Evolutionary conservation across 257 asterid genomes (phyloP).

Genomic region (Gentiana straminea): DNA sequence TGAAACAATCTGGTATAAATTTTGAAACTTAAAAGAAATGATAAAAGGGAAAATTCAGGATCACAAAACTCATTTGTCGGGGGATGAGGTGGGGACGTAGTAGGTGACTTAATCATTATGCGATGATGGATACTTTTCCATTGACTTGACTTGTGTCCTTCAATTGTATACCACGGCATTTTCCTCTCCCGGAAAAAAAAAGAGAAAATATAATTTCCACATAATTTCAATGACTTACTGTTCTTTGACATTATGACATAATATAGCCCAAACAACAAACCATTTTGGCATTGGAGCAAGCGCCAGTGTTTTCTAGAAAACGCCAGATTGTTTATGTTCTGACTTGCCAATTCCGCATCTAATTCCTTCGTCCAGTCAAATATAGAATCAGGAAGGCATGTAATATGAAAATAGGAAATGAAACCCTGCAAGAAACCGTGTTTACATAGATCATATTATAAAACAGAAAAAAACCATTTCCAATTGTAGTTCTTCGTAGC

Average conservation of each 20-base stretch:
- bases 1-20: too few relatives aligned
- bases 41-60: too few relatives aligned
- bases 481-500: constrained; percentile 58
- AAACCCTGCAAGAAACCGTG: constrained; percentile 5
- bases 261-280: constrained; percentile 22
- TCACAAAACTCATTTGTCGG: too few relatives aligned
- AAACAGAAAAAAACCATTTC: constrained; percentile 40
- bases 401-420: constrained; percentile 15
- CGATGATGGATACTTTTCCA: too few relatives aligned
- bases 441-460: constrained; percentile 7
- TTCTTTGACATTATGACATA: not conserved
- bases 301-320: constrained; percentile 87
- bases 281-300: constrained; percentile 88
- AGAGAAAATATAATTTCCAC: too few relatives aligned
- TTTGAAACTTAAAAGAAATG: too few relatives aligned
- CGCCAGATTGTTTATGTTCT: constrained; percentile 48
- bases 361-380: constrained; percentile 84
- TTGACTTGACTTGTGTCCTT: too few relatives aligned
- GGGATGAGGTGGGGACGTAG: too few relatives aligned
- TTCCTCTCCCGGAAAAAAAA: too few relatives aligned
- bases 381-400: constrained; percentile 78
- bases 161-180: too few relatives aligned
- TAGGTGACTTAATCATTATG: too few relatives aligned
- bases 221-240: not conserved
- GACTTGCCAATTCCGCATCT: constrained; percentile 57